Percentiles rank a stretch among this genome's conserved stretches.
Evolutionary conservation across 1,139 yeast genomes (phyloP).

Genomic region (Protomyces pachydermus): DNA sequence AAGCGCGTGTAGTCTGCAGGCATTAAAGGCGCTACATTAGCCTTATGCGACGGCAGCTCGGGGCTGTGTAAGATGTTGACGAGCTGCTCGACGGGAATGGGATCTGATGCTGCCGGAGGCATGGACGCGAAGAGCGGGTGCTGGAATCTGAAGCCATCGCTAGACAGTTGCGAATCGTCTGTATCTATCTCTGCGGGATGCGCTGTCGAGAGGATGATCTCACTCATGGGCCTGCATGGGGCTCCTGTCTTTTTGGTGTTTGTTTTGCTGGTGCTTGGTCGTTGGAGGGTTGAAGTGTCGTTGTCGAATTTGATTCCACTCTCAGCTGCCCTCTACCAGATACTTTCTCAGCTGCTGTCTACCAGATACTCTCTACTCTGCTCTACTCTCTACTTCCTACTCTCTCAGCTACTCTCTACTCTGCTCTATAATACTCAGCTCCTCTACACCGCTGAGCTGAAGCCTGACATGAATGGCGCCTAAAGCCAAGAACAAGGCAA

Average conservation of each 20-base stretch:
- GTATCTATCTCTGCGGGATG: background rate
- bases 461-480: background rate
- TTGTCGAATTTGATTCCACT: background rate
- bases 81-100: too few species aligned
- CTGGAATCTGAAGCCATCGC: conserved; percentile 17
- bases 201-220: background rate
- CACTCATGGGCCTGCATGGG: background rate
- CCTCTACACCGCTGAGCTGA: too few species aligned
- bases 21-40: background rate
- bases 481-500: background rate
- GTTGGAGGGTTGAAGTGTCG: background rate
- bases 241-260: background rate
- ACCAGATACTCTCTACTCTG: too few species aligned
- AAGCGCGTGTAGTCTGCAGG: conserved; percentile 2
- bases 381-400: too few species aligned
- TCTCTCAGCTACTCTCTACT: too few species aligned
- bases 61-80: too few species aligned
- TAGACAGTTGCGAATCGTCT: conserved; percentile 7
- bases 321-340: too few species aligned
- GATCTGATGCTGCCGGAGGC: background rate
- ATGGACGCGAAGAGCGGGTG: conserved; percentile 22
- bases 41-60: background rate
- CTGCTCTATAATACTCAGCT: too few species aligned
- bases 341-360: too few species aligned
- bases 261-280: background rate